Conservation (phyloP, 768 basidiomycete species). For the Cubamyces lactineus region DNA sequence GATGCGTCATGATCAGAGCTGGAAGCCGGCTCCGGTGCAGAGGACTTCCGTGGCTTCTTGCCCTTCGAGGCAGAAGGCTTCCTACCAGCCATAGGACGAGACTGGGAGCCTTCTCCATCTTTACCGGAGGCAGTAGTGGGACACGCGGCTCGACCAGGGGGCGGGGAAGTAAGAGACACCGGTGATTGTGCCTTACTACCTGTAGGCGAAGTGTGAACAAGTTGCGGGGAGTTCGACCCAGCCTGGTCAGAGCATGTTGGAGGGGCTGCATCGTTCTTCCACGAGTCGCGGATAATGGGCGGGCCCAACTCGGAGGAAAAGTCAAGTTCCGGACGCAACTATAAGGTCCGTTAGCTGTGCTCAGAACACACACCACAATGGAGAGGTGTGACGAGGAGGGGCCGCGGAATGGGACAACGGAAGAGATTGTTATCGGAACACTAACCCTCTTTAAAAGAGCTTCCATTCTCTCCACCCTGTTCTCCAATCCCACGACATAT, state of each 20-base stretch:
- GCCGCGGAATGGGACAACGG: conserved; percentile 35
- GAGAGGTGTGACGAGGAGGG: neutral
- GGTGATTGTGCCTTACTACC: neutral
- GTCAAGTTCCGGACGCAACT: conserved; percentile 67
- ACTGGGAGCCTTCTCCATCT: neutral
- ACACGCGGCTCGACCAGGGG: conserved; percentile 7
- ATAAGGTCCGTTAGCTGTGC: conserved; percentile 16
- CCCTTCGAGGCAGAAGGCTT: conserved; percentile 1
- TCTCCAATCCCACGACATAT: conserved; percentile 40
- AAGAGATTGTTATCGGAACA: conserved; percentile 18
- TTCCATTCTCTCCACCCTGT: conserved; percentile 42
- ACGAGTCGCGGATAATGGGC: conserved; percentile 63
- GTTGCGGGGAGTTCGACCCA: conserved; percentile 13
- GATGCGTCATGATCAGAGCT: conserved; percentile 22
- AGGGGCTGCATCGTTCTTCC: conserved; percentile 45
- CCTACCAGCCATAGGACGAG: conserved; percentile 9
- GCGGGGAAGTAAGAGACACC: conserved; percentile 16
- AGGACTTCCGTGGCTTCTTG: conserved; percentile 1
- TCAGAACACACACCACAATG: neutral
- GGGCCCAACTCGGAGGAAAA: conserved; percentile 67
- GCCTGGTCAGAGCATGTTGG: conserved; percentile 22
- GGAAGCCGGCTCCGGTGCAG: conserved; percentile 8
- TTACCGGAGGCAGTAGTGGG: conserved; percentile 15
- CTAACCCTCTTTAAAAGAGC: conserved; percentile 40
- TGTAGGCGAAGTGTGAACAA: conserved; percentile 7